These are phyloP conservation scores for Plasmodium gallinaceum DNA, from an alignment of 169 alveolate species.

Conservation along the genomic window DNA sequence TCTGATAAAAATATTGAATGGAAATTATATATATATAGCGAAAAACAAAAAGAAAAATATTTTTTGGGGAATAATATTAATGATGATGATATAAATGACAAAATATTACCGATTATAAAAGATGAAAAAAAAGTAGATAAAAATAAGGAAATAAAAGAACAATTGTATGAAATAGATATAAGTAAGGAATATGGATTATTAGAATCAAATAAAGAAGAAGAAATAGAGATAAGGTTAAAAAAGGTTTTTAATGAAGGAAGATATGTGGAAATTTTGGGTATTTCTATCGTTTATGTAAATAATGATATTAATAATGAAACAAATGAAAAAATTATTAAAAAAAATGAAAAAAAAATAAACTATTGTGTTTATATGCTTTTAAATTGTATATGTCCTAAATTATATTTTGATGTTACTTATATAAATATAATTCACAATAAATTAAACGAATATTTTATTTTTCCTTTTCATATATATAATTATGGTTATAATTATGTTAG, in stretches of 20 bases:
- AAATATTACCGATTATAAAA: background rate
- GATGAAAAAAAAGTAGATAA: background rate
- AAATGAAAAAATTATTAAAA: background rate
- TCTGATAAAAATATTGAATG: slow-evolving; percentile 6
- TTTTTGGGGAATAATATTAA: background rate
- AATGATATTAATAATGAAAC: background rate
- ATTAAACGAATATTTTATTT: slow-evolving; percentile 21
- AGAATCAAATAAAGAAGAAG: slow-evolving; percentile 23
- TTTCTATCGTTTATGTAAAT: background rate
- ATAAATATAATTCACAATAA: slow-evolving; percentile 58
- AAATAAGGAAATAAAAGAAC: background rate
- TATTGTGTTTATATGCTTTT: slow-evolving; percentile 45
- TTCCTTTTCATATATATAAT: slow-evolving; percentile 51
- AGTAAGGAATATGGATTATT: slow-evolving; percentile 12
- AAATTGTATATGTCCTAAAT: slow-evolving; percentile 22
- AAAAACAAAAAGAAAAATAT: slow-evolving; percentile 13
- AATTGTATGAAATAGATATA: background rate
- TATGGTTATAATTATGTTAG: slow-evolving; percentile 65
- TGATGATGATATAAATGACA: background rate
- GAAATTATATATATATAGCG: slow-evolving; percentile 2
- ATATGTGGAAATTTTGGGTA: slow-evolving; percentile 43
- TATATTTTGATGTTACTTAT: slow-evolving; percentile 54
- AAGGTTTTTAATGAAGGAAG: slow-evolving; percentile 17
- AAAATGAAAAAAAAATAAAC: background rate
- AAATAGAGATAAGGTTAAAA: slow-evolving; percentile 30